A percentile compares a stretch with the other conserved stretches of the same genome.
phyloP scores from a whole-genome alignment of 2,329 filamentous ascomycete genomes.

The Immersiporthe knoxdaviesiana region DNA sequence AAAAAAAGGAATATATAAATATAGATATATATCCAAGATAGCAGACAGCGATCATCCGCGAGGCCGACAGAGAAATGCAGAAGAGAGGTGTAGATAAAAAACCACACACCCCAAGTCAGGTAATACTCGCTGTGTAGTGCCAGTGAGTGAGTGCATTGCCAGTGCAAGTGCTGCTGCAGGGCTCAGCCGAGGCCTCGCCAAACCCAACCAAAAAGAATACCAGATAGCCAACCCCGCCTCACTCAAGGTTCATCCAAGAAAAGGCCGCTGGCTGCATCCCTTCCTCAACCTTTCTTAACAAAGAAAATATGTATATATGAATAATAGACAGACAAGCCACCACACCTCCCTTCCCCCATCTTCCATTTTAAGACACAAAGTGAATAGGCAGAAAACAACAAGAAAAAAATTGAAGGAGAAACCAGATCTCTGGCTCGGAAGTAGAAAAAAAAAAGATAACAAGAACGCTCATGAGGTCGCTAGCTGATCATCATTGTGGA shows the following conservation, averaged over 20 bases:
- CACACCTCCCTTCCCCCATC: neutral
- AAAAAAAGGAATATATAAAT: neutral
- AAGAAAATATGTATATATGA: neutral
- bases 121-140: neutral
- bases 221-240: neutral
- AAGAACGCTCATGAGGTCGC: constrained; percentile 1
- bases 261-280: neutral
- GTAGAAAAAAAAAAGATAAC: neutral
- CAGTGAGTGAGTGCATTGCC: neutral
- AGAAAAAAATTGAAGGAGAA: neutral
- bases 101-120: neutral
- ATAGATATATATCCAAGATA: neutral
- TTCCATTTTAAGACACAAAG: neutral
- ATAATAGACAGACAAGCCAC: neutral
- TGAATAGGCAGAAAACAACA: neutral
- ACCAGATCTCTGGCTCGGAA: neutral
- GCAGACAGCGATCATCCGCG: neutral
- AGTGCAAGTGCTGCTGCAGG: neutral
- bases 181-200: neutral
- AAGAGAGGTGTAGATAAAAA: neutral
- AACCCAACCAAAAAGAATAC: too few species aligned
- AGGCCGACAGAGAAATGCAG: neutral
- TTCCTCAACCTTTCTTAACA: neutral
- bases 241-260: neutral
- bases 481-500: neutral